These are phyloP conservation scores for Annulohypoxylon bovei DNA, from an alignment of 495 filamentous ascomycete species.

Conservation along the genomic window DNA sequence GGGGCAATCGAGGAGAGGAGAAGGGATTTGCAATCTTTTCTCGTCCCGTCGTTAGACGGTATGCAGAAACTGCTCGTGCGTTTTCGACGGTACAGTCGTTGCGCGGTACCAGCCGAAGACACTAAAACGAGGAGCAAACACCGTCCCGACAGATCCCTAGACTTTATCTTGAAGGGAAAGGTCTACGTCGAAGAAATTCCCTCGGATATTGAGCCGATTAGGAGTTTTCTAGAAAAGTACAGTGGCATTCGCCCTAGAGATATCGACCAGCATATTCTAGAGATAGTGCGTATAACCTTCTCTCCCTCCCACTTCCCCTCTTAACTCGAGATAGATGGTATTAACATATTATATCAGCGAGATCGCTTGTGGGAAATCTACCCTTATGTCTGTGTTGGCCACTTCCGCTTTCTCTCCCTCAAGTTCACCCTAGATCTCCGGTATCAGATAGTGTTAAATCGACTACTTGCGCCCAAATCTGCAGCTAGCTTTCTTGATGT, in stretches of 20 bases:
- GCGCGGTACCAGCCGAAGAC: conserved; percentile 12
- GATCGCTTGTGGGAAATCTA: conserved; percentile 57
- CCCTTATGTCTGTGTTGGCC: conserved; percentile 64
- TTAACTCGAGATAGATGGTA: not conserved
- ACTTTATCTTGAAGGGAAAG: conserved; percentile 18
- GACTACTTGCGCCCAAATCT: conserved; percentile 50
- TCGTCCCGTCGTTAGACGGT: not conserved
- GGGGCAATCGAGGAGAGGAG: not conserved
- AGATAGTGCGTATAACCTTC: conserved; percentile 50
- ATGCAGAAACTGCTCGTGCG: conserved; percentile 29
- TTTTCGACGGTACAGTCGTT: conserved; percentile 29
- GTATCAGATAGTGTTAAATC: conserved; percentile 53
- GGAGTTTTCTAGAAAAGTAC: conserved; percentile 57
- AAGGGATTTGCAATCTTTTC: not conserved
- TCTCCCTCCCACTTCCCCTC: not conserved
- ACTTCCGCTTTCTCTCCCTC: conserved; percentile 62
- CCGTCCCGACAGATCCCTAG: conserved; percentile 22
- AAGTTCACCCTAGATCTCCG: conserved; percentile 45
- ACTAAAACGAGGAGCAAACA: conserved; percentile 1
- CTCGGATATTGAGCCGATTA: conserved; percentile 43
- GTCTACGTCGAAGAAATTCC: conserved; percentile 45
- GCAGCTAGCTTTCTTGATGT: conserved; percentile 54
- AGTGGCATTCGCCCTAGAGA: conserved; percentile 56
- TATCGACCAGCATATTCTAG: conserved; percentile 58
- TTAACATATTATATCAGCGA: conserved; percentile 45